These are phyloP conservation scores for Diphasiastrum complanatum DNA, from an alignment of 83 land plant genomes.

Conservation along the genomic window DNA sequence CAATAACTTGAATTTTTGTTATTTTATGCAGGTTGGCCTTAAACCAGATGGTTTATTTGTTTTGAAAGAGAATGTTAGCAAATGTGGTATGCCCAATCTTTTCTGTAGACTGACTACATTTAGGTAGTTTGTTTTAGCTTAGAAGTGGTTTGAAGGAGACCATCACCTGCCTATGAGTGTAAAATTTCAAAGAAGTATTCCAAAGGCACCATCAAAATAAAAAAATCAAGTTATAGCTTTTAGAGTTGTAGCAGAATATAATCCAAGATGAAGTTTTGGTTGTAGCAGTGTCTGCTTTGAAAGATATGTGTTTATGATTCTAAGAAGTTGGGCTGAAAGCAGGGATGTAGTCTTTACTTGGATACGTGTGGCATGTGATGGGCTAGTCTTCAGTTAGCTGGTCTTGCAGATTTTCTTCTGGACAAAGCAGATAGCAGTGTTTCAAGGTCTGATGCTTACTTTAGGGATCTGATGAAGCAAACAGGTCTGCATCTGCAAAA, in stretches of 20 bases:
- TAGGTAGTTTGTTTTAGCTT: background rate
- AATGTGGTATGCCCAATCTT: slow-evolving; percentile 41
- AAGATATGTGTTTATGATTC: background rate
- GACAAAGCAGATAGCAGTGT: slow-evolving; percentile 37
- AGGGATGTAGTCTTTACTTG: background rate
- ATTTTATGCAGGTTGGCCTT: slow-evolving; percentile 61
- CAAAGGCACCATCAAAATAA: too few species aligned
- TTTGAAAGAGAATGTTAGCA: slow-evolving; percentile 83
- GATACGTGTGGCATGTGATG: background rate
- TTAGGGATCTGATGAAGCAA: slow-evolving; percentile 30
- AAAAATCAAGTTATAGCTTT: too few species aligned
- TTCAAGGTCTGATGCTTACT: slow-evolving; percentile 35
- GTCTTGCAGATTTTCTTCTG: slow-evolving; percentile 30
- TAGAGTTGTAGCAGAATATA: too few species aligned
- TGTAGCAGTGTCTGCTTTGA: background rate
- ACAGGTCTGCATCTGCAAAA: slow-evolving; percentile 30
- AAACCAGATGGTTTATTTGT: slow-evolving; percentile 85
- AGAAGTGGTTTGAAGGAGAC: background rate
- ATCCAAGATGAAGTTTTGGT: too few species aligned
- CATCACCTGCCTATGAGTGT: too few species aligned
- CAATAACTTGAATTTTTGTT: background rate
- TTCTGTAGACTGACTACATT: background rate
- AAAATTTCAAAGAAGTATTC: too few species aligned
- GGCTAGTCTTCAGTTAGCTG: background rate
- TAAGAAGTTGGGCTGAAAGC: background rate